A percentile compares a stretch with the other conserved stretches of the same genome.
These are phyloP conservation scores for Lathyrus oleraceus DNA, from an alignment of 306 rosid species.

Conservation along the genomic window DNA sequence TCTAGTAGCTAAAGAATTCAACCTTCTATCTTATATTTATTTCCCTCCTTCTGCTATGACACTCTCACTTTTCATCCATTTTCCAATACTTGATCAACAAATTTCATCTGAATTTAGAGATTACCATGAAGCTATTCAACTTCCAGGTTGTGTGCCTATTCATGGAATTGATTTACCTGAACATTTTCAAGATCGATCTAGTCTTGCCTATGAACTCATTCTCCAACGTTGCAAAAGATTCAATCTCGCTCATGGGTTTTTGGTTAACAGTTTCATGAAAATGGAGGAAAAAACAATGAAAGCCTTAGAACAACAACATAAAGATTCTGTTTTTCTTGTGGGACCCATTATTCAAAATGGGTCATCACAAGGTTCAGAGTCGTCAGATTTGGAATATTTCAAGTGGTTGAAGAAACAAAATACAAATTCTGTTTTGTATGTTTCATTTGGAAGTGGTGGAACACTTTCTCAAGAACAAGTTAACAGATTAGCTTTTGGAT, in stretches of 20 bases:
- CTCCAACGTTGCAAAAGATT: constrained; percentile 17
- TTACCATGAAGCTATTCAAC: constrained; percentile 19
- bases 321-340: constrained; percentile 17
- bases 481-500: constrained; percentile 38
- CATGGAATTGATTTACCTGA: constrained; percentile 37
- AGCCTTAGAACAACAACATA: constrained; percentile 1
- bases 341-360: constrained; percentile 33
- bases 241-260: constrained; percentile 33
- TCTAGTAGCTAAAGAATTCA: constrained; percentile 34
- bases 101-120: constrained; percentile 37
- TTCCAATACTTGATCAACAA: constrained; percentile 30
- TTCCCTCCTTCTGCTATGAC: constrained; percentile 30
- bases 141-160: constrained; percentile 36
- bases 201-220: constrained; percentile 29
- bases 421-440: constrained; percentile 32
- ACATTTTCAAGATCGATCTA: constrained; percentile 36
- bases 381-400: constrained; percentile 17
- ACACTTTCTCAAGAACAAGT: constrained; percentile 30
- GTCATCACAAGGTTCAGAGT: not conserved
- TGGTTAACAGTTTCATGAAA: constrained; percentile 32
- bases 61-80: constrained; percentile 33
- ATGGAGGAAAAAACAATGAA: constrained; percentile 11
- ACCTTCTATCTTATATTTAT: constrained; percentile 36
- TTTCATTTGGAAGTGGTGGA: constrained; percentile 44
- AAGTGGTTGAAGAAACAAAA: constrained; percentile 33